These are phyloP conservation scores for Inga oerstediana DNA, from an alignment of 306 rosid species.

Conservation along the genomic window DNA sequence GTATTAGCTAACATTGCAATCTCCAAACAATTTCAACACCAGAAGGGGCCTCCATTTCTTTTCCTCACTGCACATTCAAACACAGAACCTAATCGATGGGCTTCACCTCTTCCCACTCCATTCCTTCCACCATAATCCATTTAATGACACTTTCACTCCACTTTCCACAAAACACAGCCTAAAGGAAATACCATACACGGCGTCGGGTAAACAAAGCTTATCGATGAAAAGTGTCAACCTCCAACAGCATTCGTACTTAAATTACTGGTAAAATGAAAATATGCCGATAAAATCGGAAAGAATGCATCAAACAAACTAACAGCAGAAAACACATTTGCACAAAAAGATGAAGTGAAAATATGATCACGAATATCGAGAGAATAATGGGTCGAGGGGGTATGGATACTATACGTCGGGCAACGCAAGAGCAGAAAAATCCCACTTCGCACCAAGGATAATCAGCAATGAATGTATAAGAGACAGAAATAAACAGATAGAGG, in stretches of 20 bases:
- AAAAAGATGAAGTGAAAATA: neutral
- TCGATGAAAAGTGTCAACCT: neutral
- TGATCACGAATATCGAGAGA: neutral
- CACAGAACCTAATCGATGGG: neutral
- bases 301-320: neutral
- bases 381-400: neutral
- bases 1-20: neutral
- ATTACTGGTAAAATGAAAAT: no score
- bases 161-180: neutral
- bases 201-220: neutral
- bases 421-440: neutral
- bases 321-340: neutral
- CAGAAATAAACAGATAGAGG: neutral
- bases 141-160: neutral
- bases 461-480: neutral
- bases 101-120: no score
- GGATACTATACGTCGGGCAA: neutral
- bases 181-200: neutral
- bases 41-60: neutral
- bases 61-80: neutral
- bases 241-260: neutral
- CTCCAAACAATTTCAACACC: neutral
- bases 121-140: neutral
- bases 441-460: neutral
- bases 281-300: neutral